phyloP scores from a whole-genome alignment of 2,329 filamentous ascomycete species.

The Rachicladosporium sp. region DNA sequence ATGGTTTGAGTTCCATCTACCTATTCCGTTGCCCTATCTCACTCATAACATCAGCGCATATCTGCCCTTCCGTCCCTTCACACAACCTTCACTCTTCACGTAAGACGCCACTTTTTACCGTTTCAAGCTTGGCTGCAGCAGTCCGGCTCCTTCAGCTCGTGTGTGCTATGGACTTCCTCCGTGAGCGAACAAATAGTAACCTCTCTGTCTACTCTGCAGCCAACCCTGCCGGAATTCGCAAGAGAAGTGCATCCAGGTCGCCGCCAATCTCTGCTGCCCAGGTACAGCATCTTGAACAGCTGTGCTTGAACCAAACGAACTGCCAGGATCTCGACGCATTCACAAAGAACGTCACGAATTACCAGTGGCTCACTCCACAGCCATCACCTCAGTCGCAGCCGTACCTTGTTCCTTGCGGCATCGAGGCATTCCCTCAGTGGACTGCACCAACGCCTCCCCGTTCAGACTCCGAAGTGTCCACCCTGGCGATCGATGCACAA shows the following conservation, averaged over 20 bases:
- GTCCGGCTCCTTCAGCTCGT: no score
- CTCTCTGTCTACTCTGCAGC: slow-evolving; percentile 5
- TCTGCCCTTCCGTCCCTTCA: no score
- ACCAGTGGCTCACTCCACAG: slow-evolving; percentile 21
- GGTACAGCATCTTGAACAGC: slow-evolving; percentile 3
- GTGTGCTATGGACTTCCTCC: slow-evolving; percentile 6
- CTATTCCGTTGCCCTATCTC: no score
- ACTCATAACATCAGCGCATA: no score
- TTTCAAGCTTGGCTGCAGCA: no score
- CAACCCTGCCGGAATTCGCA: slow-evolving; percentile 3
- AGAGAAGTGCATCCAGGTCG: slow-evolving; percentile 3
- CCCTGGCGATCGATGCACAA: slow-evolving; percentile 17
- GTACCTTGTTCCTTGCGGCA: slow-evolving; percentile 12
- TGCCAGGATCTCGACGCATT: slow-evolving; percentile 3
- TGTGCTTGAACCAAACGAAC: slow-evolving; percentile 1
- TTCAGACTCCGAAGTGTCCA: slow-evolving; percentile 22
- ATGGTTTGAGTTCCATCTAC: no score
- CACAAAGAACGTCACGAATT: slow-evolving; percentile 5
- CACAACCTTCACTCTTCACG: no score
- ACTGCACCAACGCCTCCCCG: slow-evolving; percentile 21
- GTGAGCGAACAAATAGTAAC: slow-evolving; percentile 5
- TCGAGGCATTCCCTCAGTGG: slow-evolving; percentile 21
- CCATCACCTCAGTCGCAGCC: slow-evolving; percentile 19
- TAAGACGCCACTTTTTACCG: no score
- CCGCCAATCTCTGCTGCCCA: slow-evolving; percentile 5